Conservation (phyloP, 805 yeast genomes). For the Wickerhamomyces bovis region DNA sequence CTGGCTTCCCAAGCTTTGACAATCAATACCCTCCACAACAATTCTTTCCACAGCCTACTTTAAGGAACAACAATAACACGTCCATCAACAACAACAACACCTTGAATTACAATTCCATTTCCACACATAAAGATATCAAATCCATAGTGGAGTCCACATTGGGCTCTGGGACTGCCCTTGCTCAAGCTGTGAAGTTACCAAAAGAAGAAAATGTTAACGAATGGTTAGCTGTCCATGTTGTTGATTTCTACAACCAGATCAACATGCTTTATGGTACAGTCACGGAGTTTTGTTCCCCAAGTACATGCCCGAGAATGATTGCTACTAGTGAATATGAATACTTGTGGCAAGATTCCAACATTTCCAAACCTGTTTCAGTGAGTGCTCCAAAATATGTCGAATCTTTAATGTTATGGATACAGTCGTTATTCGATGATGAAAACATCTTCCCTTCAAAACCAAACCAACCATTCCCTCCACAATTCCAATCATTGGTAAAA, state of each 20-base stretch:
- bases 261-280: slow-evolving; percentile 95
- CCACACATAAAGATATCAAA: slow-evolving; percentile 68
- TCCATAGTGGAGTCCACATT: slow-evolving; percentile 91
- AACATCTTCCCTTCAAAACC: slow-evolving; percentile 81
- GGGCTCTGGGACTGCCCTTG: slow-evolving; percentile 86
- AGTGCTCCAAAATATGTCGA: slow-evolving; percentile 96
- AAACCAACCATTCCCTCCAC: slow-evolving; percentile 89
- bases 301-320: slow-evolving; percentile 93
- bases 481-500: slow-evolving; percentile 70
- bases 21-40: slow-evolving; percentile 6
- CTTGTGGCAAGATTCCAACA: slow-evolving; percentile 83
- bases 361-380: slow-evolving; percentile 71
- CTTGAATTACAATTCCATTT: slow-evolving; percentile 30
- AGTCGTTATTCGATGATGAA: slow-evolving; percentile 86
- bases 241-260: slow-evolving; percentile 91
- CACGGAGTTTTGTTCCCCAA: slow-evolving; percentile 93
- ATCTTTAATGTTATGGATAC: slow-evolving; percentile 91
- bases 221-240: slow-evolving; percentile 98
- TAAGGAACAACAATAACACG: slow-evolving; percentile 5
- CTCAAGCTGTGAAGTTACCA: slow-evolving; percentile 91
- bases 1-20: slow-evolving; percentile 1
- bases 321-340: slow-evolving; percentile 97
- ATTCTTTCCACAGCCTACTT: slow-evolving; percentile 4
- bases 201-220: slow-evolving; percentile 87
- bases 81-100: neutral